Evolutionary conservation across 108 stramenopile genomes (phyloP), one percentile per base, ranked within the genome.

Genomic region (Nitzschia sp.): DNA sequence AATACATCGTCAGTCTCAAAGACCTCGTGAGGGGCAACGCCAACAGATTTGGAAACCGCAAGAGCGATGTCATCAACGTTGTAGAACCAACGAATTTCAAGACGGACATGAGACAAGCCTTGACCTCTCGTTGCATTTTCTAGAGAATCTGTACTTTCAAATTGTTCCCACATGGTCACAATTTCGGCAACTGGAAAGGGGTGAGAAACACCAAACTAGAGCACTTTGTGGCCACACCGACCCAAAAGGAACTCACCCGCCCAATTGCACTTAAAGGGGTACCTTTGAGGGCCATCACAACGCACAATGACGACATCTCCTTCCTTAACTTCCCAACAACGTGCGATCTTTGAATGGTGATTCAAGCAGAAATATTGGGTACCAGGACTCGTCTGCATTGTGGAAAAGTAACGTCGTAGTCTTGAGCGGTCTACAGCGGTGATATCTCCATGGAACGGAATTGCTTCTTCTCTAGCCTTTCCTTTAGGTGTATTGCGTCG

Each of bases 21-120:
- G 9, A 94, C 77, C 71, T 94, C 93, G 8, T 83, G 80, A 21
- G 55, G 59, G 21, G 12, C 59, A 29, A 56, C 41, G 29, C 41
- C 40, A n/a, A 38, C 34, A 2, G 37, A 38, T 24, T 60, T 38
- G 38, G 53, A 63, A 14, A 43, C 37, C 20, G 24, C 59, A 48
- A 85, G 82, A 29, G 80, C 77, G 41, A 93, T 63, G 50, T 93
- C 92, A 22, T 73, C 48, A 0, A 55, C 48, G 21, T 85, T 72
- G 50, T 89, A 94, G 50, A 87, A 75, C 93, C 90, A 94, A 19
- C 93, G 75, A 6, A 94, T 69, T 71, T 94, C 90, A 7, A 88
- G 51, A 51, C 57, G 52, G 3, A 85, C 48, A 17, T 82, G 42
- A 46, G 42, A 6, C 26, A 60, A 0, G 10, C 53, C 46, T 54